Evolutionary conservation across 108 stramenopile genomes (phyloP).

Genomic region (Cyclotella baltica): DNA sequence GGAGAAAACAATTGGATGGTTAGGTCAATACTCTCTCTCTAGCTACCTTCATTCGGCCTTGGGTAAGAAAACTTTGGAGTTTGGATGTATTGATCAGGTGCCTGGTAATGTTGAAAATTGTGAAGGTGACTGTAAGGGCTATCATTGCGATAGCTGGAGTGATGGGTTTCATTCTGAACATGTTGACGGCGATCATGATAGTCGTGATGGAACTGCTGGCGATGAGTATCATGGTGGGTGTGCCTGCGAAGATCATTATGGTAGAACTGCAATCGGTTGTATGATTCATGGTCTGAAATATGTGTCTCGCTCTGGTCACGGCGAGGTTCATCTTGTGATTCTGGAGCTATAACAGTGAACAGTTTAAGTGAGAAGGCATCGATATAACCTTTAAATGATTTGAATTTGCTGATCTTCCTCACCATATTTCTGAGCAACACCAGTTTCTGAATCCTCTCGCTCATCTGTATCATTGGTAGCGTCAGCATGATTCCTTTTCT

Average conservation of each 20-base stretch:
- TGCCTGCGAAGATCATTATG: not conserved
- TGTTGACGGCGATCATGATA: not conserved
- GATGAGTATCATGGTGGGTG: not conserved
- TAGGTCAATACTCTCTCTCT: not conserved
- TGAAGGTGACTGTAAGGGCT: not conserved
- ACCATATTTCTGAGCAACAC: conserved; percentile 13
- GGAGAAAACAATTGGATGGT: not conserved
- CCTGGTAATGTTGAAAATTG: not conserved
- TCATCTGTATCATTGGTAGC: conserved; percentile 5
- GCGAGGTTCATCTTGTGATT: not conserved
- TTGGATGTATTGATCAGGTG: not conserved
- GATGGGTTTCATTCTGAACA: not conserved
- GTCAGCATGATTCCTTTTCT: not conserved
- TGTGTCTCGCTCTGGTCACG: not conserved
- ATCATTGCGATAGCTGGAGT: not conserved
- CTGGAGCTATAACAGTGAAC: not conserved
- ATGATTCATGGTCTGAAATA: not conserved
- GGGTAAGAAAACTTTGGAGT: conserved; percentile 28
- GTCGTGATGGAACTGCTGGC: not conserved
- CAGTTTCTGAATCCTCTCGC: conserved; percentile 36
- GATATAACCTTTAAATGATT: not conserved
- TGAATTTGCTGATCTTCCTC: not conserved
- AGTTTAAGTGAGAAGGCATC: not conserved
- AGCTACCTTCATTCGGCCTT: conserved; percentile 18
- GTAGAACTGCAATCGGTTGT: not conserved